phyloP scores from a whole-genome alignment of 768 basidiomycete species.

The Cystofilobasidium ferigula region DNA sequence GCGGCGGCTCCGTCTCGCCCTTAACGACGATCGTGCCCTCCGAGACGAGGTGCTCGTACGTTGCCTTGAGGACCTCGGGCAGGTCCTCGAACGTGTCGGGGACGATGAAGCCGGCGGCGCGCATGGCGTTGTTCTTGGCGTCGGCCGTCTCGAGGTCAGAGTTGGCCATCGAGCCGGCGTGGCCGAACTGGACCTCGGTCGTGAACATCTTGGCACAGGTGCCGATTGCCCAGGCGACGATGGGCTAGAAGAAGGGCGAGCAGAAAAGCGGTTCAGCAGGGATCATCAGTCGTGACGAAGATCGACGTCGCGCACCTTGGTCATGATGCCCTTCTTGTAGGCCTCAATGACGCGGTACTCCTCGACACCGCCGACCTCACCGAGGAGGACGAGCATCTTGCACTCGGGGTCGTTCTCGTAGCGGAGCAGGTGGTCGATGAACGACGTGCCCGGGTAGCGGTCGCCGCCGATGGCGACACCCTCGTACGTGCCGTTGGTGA shows the following conservation, averaged over 20 bases:
- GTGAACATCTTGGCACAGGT: conserved; percentile 99
- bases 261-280: background rate
- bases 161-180: conserved; percentile 97
- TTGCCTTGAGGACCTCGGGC: conserved; percentile 67
- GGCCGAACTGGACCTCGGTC: conserved; percentile 98
- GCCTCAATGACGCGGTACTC: conserved; percentile 99
- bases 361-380: conserved; percentile 97
- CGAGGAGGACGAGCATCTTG: conserved; percentile 98
- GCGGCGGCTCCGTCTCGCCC: conserved; percentile 75
- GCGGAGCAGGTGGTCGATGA: conserved; percentile 96
- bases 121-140: conserved; percentile 94
- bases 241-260: conserved; percentile 44
- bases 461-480: conserved; percentile 99
- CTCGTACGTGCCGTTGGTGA: conserved; percentile 97
- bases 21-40: conserved; percentile 57
- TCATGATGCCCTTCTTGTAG: conserved; percentile 83
- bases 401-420: conserved; percentile 95
- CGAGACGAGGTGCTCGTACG: conserved; percentile 70
- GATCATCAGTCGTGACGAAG: background rate
- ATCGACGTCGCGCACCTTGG: conserved; percentile 46
- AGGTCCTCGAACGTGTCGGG: conserved; percentile 97
- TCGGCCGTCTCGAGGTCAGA: conserved; percentile 95
- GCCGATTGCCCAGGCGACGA: conserved; percentile 98
- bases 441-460: conserved; percentile 94
- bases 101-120: conserved; percentile 85